Evolutionary conservation across 164 flowering plant species (phyloP), one percentile per base, ranked within the genome.

Genomic region (Santalum album): DNA sequence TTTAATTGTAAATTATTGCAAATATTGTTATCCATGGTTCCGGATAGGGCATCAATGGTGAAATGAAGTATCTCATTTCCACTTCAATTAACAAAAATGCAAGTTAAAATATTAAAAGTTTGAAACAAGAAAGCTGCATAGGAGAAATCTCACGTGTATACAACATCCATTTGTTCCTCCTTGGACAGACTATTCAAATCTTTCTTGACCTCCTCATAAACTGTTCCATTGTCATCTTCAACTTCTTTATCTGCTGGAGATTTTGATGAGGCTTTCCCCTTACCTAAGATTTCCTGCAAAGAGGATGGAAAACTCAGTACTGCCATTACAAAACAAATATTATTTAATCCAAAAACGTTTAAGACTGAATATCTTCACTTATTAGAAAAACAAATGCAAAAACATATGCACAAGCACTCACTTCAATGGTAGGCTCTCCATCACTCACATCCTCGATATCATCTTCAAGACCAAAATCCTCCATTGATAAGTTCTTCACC

Each of bases 161-260:
- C 80, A 55, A 80, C 78, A 64, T 81, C 91, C 94, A 89, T 86
- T 66, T 81, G 86, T 62, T 91, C 96, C 68, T 92, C 91, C 60
- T 45, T 77, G 25, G 98, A 72, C 70, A 91, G 60, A 47, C 86
- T 66, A 71, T 69, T 71, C 50, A 83, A 36, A 56, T 91, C 94
- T 67, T 82, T 87, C 64, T 75, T 65, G 38, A 82, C 66, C 69
- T 71, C 73, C 72, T 73, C 84, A 76, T 72, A 74, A 54, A 59
- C 53, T 38, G 65, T 53, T 29, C 44, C 78, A 24, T 50, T 23
- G 19, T 69, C 81, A 65, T 63, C 78, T 59, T 72, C 63, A 35
- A 51, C 65, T 57, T 66, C 75, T 51, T 63, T 66, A 26, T 54
- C 67, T 12, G 36, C 53, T 40, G 52, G 43, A 66, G 66, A 54